Evolutionary conservation across 1,284 basidiomycete genomes (phyloP).

Genomic region (Ganoderma resinaceum): DNA sequence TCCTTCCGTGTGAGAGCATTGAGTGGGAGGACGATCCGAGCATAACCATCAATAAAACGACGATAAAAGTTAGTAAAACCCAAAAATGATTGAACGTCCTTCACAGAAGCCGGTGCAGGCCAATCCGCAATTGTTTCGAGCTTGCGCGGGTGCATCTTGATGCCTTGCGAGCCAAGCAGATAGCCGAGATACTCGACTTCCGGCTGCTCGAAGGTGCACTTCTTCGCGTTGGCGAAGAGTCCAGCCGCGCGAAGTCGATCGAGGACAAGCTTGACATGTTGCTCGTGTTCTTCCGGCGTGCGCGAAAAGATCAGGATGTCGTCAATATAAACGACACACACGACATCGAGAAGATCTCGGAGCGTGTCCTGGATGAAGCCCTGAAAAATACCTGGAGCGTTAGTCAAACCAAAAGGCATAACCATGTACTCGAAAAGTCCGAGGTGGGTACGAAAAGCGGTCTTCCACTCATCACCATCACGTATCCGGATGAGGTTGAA

Average conservation of each 20-base stretch:
- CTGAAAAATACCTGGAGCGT: slow-evolving; percentile 29
- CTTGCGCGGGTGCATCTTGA: slow-evolving; percentile 51
- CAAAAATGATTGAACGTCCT: slow-evolving; percentile 44
- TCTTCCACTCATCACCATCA: slow-evolving; percentile 27
- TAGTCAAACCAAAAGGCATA: slow-evolving; percentile 30
- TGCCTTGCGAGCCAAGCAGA: slow-evolving; percentile 40
- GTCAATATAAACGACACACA: slow-evolving; percentile 38
- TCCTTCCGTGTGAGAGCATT: slow-evolving; percentile 35
- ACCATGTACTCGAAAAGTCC: slow-evolving; percentile 27
- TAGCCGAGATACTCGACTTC: slow-evolving; percentile 52
- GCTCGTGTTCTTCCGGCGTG: slow-evolving; percentile 35
- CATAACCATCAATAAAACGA: slow-evolving; percentile 48
- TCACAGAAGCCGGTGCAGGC: slow-evolving; percentile 43
- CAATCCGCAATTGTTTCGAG: slow-evolving; percentile 46
- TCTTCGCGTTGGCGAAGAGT: slow-evolving; percentile 41
- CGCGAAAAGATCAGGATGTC: slow-evolving; percentile 38
- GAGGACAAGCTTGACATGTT: slow-evolving; percentile 33
- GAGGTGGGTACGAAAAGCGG: slow-evolving; percentile 27
- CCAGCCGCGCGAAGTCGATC: slow-evolving; percentile 19
- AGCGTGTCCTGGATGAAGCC: slow-evolving; percentile 23
- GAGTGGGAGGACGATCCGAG: slow-evolving; percentile 36
- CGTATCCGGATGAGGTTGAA: slow-evolving; percentile 22
- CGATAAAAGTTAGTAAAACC: slow-evolving; percentile 49
- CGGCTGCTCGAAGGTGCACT: slow-evolving; percentile 46
- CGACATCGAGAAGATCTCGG: slow-evolving; percentile 23